Evolutionary conservation across 805 yeast species (phyloP).

Genomic region (Saccharomycopsis guyanensis): DNA sequence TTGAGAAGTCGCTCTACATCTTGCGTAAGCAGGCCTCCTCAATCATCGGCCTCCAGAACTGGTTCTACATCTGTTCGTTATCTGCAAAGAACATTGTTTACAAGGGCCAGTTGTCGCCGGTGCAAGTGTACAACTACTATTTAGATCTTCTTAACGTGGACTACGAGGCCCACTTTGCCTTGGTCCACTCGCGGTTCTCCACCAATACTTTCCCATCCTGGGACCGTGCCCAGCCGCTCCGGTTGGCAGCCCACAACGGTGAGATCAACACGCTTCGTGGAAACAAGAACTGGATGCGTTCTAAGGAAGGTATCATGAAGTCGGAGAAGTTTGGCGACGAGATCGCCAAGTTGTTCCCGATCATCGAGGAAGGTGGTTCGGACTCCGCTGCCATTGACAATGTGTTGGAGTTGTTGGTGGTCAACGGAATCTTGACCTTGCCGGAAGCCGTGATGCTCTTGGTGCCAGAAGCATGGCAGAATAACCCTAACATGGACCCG

Average conservation of each 20-base stretch:
- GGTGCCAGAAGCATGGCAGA: conserved; percentile 98
- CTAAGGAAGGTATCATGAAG: conserved; percentile 95
- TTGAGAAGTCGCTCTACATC: conserved; percentile 78
- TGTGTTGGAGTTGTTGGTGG: conserved; percentile 83
- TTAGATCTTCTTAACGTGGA: conserved; percentile 88
- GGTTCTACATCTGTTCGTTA: conserved; percentile 95
- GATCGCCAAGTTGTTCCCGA: conserved; percentile 83
- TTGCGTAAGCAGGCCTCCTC: conserved; percentile 86
- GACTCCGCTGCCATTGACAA: conserved; percentile 98
- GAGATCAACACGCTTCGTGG: conserved; percentile 96
- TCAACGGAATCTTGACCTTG: conserved; percentile 83
- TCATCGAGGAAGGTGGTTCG: conserved; percentile 97
- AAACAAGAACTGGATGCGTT: conserved; percentile 98
- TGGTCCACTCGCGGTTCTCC: conserved; percentile 95
- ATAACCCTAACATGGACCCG: conserved; percentile 79
- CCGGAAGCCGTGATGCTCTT: conserved; percentile 97
- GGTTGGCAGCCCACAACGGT: conserved; percentile 98
- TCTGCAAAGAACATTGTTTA: conserved; percentile 86
- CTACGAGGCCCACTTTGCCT: conserved; percentile 90
- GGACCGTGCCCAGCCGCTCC: conserved; percentile 98
- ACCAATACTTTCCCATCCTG: conserved; percentile 99
- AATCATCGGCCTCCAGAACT: conserved; percentile 87
- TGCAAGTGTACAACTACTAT: conserved; percentile 91
- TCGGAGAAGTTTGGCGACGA: conserved; percentile 85
- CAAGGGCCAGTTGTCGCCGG: conserved; percentile 96